Evolutionary conservation across 768 basidiomycete genomes (phyloP), one percentile per base, ranked within the genome.

Genomic region (Lentinus brumalis): DNA sequence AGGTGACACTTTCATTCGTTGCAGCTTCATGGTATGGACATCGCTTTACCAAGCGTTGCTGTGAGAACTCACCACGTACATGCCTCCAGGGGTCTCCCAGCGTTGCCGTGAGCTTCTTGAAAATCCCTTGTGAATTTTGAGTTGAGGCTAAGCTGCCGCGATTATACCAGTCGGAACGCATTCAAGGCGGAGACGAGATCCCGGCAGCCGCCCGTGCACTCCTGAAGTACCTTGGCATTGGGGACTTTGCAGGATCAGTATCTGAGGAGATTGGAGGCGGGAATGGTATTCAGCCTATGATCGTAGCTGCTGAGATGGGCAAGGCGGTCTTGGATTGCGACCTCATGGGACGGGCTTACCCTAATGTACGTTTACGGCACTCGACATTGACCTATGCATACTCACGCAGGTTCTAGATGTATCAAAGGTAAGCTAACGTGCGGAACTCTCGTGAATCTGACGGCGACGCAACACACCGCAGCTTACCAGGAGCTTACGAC

Each of bases 241-340:
- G 44, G 4, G 69, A 71, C 47, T 64, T 65, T 52, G 55, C 57
- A 3, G 69, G 69, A 11, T 49, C 63, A 10, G 67, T 70, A 12
- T 67, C 70, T 1, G 69, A 70, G n/a, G 79, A 80, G 65, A 80
- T 80, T 26, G 79, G 79, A 15, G 79, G 79, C 3, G 74, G 73
- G 1, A 80, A 79, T 55, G 79, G 78, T 35, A 61, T 73, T 16
- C 67, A 69, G 54, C 70, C 69, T n/a, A 70, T 70, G 67, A 67
- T 71, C 16, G 61, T 70, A 6, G 69, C 70, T 0, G 70, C 67
- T 2, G 67, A 69, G 55, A 63, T 68, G 66, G 69, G 65, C 50
- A 71, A 70, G 53, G 46, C 71, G 6, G 74, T 75, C 5, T 56
- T 76, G 16, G 75, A 77, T 62, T 74, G 71, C 21, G 78, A 79